Evolutionary conservation across 139 green algal genomes (phyloP), one percentile per base, ranked within the genome.

Genomic region (Mychonastes homosphaera): DNA sequence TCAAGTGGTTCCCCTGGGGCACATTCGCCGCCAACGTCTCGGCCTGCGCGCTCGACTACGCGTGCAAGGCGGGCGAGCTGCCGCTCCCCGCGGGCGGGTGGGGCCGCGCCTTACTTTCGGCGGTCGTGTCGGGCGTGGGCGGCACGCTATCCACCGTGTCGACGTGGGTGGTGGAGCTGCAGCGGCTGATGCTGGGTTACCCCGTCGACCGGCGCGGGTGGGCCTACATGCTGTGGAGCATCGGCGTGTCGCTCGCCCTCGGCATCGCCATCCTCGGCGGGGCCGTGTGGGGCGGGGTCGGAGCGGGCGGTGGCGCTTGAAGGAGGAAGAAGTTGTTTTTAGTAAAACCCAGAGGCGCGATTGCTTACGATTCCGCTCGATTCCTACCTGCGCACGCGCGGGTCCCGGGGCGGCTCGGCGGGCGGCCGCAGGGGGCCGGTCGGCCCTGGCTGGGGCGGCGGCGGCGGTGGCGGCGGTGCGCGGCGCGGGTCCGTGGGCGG

Each of bases 71-170:
- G 27, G 4, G 49, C 2, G 46, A 34, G 9, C 26, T 39, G 39
- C 33, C 18, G 15, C 19, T 32, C 26, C 16, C 32, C 18, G 23
- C 70, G 36, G 32, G 6, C 1, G 3, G 15, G 5, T 9, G 36
- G 26, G 23, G 52, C 33, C 13, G 18, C 12, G 58, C 55, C 24
- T 28, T 68, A 5, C 33, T 78, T 29, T 33, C 47, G 12, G 73
- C 56, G 3, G 61, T 84, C 4, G 49, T 76, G 13, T 69, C 53
- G 21, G 85, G 85, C 21, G 77, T 85, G 34, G 63, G 53, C 52
- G 85, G 85, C 30, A 76, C 76, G 16, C 65, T 94, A 13, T 82
- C 65, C 58, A 94, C 85, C 0, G 85, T 94, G 15, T 91, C 80
- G 12, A 94, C 85, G 1, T 84, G 81, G 49, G 74, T 89, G 3